Percentiles rank a stretch among this genome's conserved stretches.
These are phyloP conservation scores for Quercus tomentella DNA, from an alignment of 331 rosid genomes.

Conservation along the genomic window DNA sequence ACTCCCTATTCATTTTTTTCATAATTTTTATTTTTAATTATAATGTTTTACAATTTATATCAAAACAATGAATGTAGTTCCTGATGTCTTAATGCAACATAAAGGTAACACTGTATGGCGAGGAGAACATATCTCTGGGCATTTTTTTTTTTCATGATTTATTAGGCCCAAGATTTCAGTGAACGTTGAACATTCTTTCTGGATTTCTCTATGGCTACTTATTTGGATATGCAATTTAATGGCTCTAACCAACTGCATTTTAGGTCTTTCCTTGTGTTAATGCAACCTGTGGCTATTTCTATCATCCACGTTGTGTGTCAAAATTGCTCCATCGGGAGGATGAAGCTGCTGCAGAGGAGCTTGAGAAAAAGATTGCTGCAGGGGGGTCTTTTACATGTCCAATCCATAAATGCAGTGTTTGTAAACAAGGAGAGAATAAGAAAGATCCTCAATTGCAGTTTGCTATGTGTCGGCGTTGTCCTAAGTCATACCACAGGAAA, in stretches of 20 bases:
- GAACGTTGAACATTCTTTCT: not conserved
- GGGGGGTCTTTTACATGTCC: slow-evolving; percentile 76
- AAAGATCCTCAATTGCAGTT: slow-evolving; percentile 50
- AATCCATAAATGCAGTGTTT: slow-evolving; percentile 71
- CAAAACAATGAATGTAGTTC: no score
- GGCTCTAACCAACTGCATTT: slow-evolving; percentile 20
- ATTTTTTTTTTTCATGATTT: no score
- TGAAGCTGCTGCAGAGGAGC: slow-evolving; percentile 42
- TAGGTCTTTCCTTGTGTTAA: slow-evolving; percentile 72
- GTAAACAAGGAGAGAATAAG: slow-evolving; percentile 71
- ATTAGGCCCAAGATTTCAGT: not conserved
- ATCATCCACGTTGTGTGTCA: slow-evolving; percentile 80
- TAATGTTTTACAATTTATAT: no score
- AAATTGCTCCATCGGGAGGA: slow-evolving; percentile 43
- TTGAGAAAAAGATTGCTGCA: slow-evolving; percentile 44
- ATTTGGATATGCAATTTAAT: not conserved
- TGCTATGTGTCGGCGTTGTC: slow-evolving; percentile 91
- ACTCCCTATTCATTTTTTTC: not conserved
- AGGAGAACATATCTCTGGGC: no score
- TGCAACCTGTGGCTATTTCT: slow-evolving; percentile 77
- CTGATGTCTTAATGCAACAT: no score
- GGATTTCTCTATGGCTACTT: not conserved
- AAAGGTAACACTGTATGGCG: no score
- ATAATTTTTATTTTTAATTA: no score
- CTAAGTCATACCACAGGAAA: slow-evolving; percentile 81